Evolutionary conservation across 2,329 filamentous ascomycete species (phyloP), one percentile per base, ranked within the genome.

Genomic region (Byssoonygena ceratinophila): DNA sequence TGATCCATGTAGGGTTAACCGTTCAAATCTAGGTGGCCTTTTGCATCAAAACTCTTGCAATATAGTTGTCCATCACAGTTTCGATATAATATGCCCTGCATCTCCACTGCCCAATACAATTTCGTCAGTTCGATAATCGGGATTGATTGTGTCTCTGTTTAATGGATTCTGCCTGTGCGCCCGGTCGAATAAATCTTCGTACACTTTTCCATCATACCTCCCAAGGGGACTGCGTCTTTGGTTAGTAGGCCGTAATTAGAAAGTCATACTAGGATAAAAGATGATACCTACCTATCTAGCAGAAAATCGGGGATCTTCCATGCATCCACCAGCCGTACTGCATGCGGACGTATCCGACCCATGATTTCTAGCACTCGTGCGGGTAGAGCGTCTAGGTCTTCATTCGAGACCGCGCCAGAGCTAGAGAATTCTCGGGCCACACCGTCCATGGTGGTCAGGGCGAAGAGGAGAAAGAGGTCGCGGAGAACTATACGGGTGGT

Each of bases 261-360:
- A n/a, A n/a, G n/a, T n/a, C n/a, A n/a, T n/a, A n/a, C n/a, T n/a
- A n/a, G n/a, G n/a, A n/a, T n/a, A n/a, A n/a, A 16, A 36, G 14
- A 32, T 18, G 9, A 31, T 31, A 49, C 50, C 23, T 55, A 66
- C 64, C 64, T 66, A 50, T 78, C 71, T 0, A 78, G 66, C 47
- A 78, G 56, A 56, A 71, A 79, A 59, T 78, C 76, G 0, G 76
- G 76, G 32, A 78, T 70, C 48, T 68, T 69, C 75, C 75, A 79
- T 0, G 72, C 65, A 59, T 78, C 75, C 6, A 78, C 75, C 7
- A 78, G 58, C 20, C 68, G 68, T 1, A 78, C 74, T 0, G 75
- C 75, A 59, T 78, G 75, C 1, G 75, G 75, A 16, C 75, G 63
- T 20, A 77, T 66, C 29, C 68, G 59, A 1, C 65, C 58, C 75